Base-by-base conservation (phyloP, 108 stramenopile genomes). In the Nitzschia inconspicua region DNA sequence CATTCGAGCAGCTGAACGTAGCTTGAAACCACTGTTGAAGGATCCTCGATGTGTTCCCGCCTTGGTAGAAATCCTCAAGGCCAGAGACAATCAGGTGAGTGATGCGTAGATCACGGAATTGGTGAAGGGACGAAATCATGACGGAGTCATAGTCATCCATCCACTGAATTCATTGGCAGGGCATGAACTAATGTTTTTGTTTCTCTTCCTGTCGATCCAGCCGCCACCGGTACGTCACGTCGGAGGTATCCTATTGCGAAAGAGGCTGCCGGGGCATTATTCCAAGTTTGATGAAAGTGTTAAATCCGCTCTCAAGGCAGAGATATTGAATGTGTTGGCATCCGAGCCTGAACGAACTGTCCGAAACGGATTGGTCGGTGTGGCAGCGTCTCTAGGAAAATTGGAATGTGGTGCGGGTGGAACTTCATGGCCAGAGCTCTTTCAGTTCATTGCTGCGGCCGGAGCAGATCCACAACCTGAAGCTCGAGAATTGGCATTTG, bases 401-500 rank as follows among this genome's bases (percentile, higher is more conserved):
- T 39, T 82, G n/a, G 79, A 74, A 37, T 77, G 73, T 27, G 49
- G 60, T 14, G 58, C 72, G 2, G 75, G 74, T 19, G 78, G 69
- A 31, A 83, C 77, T 5, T 72, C 71, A 8, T 92, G 90, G 90
- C 88, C 88, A 1, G 89, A 89, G 52, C 55, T 91, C 2, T 87
- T 89, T 57, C 82, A 87, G 47, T 91, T 91, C 54, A 73, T 94
- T 30, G 84, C 84, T 19, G 83, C 77, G 0, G 85, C 85, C 13
- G 53, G 52, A 22, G 67, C 64, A 4, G 60, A 36, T 41, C 68
- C 56, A 52, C 53, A 60, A 40, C 60, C 53, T 19, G 85, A 91
- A 63, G 86, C 86, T 36, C 89, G 95, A 1, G 97, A 97, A 76
- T 83, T 97, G 57, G 92, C 90, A 4, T 97, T 95, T 75, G 76